Percentiles rank a stretch among this genome's conserved stretches.
Conservation (phyloP, 805 yeast genomes). For the Starmera pachycereana region DNA sequence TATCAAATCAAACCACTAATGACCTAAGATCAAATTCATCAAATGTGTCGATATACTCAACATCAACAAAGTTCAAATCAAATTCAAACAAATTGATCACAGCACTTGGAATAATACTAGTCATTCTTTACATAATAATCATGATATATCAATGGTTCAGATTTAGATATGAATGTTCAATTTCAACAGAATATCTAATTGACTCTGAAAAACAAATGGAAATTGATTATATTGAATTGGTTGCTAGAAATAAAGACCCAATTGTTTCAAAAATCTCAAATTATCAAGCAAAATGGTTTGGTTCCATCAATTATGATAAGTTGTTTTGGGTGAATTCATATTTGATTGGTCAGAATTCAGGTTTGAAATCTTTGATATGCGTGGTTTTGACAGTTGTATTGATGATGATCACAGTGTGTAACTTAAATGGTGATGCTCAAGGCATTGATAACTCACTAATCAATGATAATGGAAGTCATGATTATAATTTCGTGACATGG, state of each 20-base stretch:
- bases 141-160: conserved; percentile 3
- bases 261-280: conserved; percentile 1
- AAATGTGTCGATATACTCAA: not conserved
- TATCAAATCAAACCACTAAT: not conserved
- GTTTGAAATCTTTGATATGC: not conserved
- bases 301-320: not conserved
- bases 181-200: not conserved
- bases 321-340: conserved; percentile 2
- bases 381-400: not conserved
- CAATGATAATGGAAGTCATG: too few relatives aligned
- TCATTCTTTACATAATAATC: not conserved
- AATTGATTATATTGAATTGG: not conserved
- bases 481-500: too few relatives aligned
- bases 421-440: not conserved
- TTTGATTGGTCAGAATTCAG: conserved; percentile 1
- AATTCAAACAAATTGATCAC: not conserved
- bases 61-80: not conserved
- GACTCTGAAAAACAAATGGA: conserved; percentile 1
- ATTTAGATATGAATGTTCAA: conserved; percentile 2
- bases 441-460: too few relatives aligned
- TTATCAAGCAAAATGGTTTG: not conserved
- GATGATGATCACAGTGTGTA: not conserved
- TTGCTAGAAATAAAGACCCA: conserved; percentile 1
- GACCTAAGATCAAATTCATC: not conserved
- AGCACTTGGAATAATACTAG: not conserved